Percentiles rank a stretch among this genome's conserved stretches.
Evolutionary conservation across 1,284 basidiomycete species (phyloP).

Genomic region (Boletus albobrunnescens): DNA sequence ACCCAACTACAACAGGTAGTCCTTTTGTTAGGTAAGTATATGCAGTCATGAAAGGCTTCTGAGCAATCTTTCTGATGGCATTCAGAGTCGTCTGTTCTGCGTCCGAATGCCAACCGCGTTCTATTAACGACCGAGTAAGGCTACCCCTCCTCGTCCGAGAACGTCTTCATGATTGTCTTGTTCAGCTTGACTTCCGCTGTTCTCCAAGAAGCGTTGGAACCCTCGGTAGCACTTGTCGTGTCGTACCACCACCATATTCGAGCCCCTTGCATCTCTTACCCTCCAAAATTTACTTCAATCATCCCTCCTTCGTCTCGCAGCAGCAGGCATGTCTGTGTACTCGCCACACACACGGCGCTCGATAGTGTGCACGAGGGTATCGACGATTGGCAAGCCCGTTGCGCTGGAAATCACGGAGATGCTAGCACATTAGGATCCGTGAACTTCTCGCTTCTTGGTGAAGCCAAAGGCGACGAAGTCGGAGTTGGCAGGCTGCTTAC

Average conservation of each 20-base stretch:
- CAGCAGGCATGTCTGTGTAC: constrained; percentile 83
- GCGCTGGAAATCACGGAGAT: constrained; percentile 30
- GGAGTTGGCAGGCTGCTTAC: constrained; percentile 69
- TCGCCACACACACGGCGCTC: constrained; percentile 87
- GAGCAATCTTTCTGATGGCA: constrained; percentile 4
- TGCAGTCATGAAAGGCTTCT: constrained; percentile 6
- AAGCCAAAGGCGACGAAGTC: constrained; percentile 45
- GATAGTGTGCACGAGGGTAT: constrained; percentile 82
- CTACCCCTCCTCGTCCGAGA: constrained; percentile 3
- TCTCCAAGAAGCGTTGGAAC: constrained; percentile 66
- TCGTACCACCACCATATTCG: constrained; percentile 92
- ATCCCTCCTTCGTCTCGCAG: constrained; percentile 74
- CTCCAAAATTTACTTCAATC: constrained; percentile 76
- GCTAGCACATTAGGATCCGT: constrained; percentile 19
- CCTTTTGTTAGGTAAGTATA: constrained; percentile 76
- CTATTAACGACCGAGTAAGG: constrained; percentile 84
- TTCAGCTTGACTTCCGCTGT: constrained; percentile 76
- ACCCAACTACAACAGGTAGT: constrained; percentile 57
- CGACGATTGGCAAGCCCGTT: constrained; percentile 76
- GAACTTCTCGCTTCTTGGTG: constrained; percentile 37
- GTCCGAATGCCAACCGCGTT: constrained; percentile 55
- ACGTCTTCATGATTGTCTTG: constrained; percentile 12
- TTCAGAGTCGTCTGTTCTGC: constrained; percentile 69
- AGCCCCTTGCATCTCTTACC: constrained; percentile 74
- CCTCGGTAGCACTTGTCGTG: constrained; percentile 65